phyloP scores from a whole-genome alignment of 2,329 filamentous ascomycete species.

The Cercospora brassicicola region DNA sequence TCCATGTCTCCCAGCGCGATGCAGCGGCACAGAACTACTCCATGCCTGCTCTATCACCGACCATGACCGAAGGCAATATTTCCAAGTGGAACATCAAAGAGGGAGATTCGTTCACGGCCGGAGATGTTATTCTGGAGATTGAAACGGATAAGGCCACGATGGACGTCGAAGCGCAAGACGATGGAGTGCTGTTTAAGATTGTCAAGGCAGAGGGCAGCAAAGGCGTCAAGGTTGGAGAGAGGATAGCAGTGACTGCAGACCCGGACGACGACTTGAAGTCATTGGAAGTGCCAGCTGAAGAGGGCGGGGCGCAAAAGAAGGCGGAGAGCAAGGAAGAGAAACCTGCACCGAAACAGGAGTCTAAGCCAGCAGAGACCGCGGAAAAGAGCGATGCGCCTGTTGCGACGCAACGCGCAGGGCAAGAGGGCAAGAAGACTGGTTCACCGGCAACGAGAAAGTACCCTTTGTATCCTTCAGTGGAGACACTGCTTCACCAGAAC shows the following conservation, averaged over 20 bases:
- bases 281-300: constrained; percentile 73
- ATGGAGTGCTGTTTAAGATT: constrained; percentile 83
- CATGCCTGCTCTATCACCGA: constrained; percentile 88
- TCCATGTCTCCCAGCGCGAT: constrained; percentile 31
- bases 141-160: constrained; percentile 94
- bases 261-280: constrained; percentile 73
- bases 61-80: constrained; percentile 93
- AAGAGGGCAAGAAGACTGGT: constrained; percentile 32
- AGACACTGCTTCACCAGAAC: constrained; percentile 75
- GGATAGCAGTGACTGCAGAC: constrained; percentile 83
- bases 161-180: constrained; percentile 91
- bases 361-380: constrained; percentile 13
- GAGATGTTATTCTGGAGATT: constrained; percentile 86
- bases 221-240: constrained; percentile 71
- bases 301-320: constrained; percentile 37
- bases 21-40: constrained; percentile 81
- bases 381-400: constrained; percentile 16
- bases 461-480: constrained; percentile 79
- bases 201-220: constrained; percentile 72
- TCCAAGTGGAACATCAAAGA: constrained; percentile 83
- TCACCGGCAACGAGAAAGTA: constrained; percentile 66
- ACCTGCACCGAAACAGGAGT: constrained; percentile 19
- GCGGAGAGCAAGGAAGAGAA: constrained; percentile 15
- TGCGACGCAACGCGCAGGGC: constrained; percentile 16
- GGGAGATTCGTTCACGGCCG: constrained; percentile 76